Evolutionary conservation across 352 stramenopile species (phyloP).

Genomic region (Aphanomyces stellatus): DNA sequence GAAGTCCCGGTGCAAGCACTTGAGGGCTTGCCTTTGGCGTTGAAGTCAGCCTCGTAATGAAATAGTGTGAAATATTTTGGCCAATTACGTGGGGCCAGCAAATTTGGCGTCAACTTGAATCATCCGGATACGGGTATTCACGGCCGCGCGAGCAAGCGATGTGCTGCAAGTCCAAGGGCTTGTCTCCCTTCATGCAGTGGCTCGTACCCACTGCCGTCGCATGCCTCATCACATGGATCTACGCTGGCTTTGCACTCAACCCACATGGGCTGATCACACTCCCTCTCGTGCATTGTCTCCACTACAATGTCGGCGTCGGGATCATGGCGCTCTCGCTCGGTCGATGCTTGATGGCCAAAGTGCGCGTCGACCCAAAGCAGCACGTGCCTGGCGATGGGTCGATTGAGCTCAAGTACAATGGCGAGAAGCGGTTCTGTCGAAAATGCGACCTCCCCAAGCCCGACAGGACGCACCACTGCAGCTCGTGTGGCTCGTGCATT

Average conservation of each 20-base stretch:
- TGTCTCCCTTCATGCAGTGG: background rate
- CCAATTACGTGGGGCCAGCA: slow-evolving; percentile 12
- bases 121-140: too few relatives aligned
- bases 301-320: background rate
- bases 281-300: background rate
- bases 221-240: slow-evolving; percentile 7
- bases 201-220: background rate
- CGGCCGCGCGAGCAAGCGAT: too few relatives aligned
- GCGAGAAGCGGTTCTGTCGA: slow-evolving; percentile 50
- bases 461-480: slow-evolving; percentile 79
- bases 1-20: too few relatives aligned
- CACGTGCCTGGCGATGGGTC: background rate
- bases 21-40: too few relatives aligned
- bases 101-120: background rate
- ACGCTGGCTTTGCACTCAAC: background rate
- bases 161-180: slow-evolving; percentile 2
- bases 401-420: slow-evolving; percentile 68
- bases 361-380: background rate
- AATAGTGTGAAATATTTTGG: slow-evolving; percentile 3
- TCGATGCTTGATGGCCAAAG: background rate
- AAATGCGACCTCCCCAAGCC: slow-evolving; percentile 70
- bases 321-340: slow-evolving; percentile 1
- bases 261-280: background rate
- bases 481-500: slow-evolving; percentile 60
- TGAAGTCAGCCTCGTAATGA: too few relatives aligned